Evolutionary conservation across 805 yeast species (phyloP).

Genomic region (Suhomyces canberraensis): DNA sequence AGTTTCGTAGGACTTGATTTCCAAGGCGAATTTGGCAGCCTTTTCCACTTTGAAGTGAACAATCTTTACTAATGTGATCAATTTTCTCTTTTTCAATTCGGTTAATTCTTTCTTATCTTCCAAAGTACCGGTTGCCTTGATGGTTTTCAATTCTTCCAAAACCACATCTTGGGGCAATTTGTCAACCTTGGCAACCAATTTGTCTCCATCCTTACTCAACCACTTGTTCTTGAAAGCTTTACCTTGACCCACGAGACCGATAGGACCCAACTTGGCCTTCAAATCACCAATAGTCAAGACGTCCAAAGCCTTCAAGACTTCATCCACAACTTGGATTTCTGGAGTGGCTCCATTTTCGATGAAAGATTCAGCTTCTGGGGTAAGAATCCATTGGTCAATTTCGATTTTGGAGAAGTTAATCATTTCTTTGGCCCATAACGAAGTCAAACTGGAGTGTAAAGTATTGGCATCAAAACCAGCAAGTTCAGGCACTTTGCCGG

Average conservation of each 20-base stretch:
- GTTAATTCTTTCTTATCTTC: slow-evolving; percentile 61
- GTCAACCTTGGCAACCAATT: slow-evolving; percentile 59
- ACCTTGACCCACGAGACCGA: slow-evolving; percentile 93
- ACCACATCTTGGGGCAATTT: slow-evolving; percentile 64
- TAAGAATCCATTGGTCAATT: slow-evolving; percentile 68
- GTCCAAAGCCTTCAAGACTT: slow-evolving; percentile 69
- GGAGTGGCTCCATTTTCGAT: slow-evolving; percentile 76
- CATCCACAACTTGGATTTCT: slow-evolving; percentile 74
- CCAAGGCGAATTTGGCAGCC: slow-evolving; percentile 80
- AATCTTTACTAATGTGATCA: slow-evolving; percentile 65
- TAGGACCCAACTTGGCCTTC: slow-evolving; percentile 65
- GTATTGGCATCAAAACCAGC: slow-evolving; percentile 61
- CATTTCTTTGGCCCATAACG: slow-evolving; percentile 82
- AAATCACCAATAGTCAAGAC: slow-evolving; percentile 82
- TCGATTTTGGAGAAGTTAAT: slow-evolving; percentile 71
- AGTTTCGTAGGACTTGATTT: slow-evolving; percentile 79
- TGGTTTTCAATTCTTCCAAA: slow-evolving; percentile 57
- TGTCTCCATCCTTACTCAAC: slow-evolving; percentile 86
- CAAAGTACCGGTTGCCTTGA: slow-evolving; percentile 54
- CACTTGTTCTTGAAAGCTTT: slow-evolving; percentile 97
- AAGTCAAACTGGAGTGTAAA: slow-evolving; percentile 79
- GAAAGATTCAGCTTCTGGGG: slow-evolving; percentile 80
- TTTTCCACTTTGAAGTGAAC: slow-evolving; percentile 74
- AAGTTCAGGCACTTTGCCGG: slow-evolving; percentile 55
- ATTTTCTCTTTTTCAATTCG: slow-evolving; percentile 93